These are phyloP conservation scores for Pleurozium schreberi DNA, from an alignment of 225 moss, liverwort and hornwort species.

Conservation along the genomic window DNA sequence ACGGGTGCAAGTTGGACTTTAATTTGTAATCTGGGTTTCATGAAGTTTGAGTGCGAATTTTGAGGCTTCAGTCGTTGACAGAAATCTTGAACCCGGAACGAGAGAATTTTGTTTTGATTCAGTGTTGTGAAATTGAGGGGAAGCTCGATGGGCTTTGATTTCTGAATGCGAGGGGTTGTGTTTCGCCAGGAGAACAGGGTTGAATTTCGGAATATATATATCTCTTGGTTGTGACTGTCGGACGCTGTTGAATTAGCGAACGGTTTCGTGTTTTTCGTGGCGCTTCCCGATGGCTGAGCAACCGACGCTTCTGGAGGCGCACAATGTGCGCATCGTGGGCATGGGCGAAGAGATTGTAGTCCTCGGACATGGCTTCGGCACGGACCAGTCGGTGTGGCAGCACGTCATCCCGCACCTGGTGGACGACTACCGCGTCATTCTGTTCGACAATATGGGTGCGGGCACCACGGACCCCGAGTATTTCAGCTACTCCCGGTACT, in stretches of 20 bases:
- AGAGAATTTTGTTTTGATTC: neutral
- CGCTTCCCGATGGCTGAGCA: neutral
- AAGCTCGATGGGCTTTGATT: neutral
- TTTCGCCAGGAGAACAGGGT: neutral
- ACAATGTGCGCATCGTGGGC: conserved; percentile 75
- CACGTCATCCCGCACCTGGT: conserved; percentile 57
- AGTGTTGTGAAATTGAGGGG: neutral
- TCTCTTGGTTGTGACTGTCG: neutral
- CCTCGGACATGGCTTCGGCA: conserved; percentile 77
- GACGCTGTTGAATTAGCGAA: neutral
- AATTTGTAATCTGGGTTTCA: neutral
- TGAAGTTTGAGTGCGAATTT: neutral
- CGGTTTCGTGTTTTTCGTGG: neutral
- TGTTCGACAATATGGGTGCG: conserved; percentile 84
- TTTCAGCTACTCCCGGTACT: conserved; percentile 62
- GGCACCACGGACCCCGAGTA: conserved; percentile 87
- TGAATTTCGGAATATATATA: too few relatives aligned
- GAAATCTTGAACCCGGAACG: too few relatives aligned
- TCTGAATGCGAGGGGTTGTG: neutral
- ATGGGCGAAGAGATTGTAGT: conserved; percentile 55
- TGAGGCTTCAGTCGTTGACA: neutral
- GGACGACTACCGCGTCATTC: conserved; percentile 59
- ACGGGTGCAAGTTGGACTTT: neutral
- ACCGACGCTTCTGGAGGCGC: conserved; percentile 60
- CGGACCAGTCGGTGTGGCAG: conserved; percentile 90